Evolutionary conservation across 2,329 filamentous ascomycete species (phyloP).

Genomic region (Fusarium multiceps): DNA sequence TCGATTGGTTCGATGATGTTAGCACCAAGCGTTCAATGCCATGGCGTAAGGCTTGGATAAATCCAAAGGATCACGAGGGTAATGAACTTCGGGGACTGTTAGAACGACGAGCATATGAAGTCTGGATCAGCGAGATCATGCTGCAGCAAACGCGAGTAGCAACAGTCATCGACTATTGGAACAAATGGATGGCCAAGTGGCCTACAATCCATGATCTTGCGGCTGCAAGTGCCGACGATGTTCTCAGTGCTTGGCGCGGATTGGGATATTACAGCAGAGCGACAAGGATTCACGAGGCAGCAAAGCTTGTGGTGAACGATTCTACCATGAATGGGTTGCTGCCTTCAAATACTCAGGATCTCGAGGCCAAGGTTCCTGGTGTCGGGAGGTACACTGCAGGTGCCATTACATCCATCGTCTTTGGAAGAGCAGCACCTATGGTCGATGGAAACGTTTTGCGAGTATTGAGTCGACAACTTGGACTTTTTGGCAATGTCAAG

Average conservation of each 20-base stretch:
- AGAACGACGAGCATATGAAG: constrained; percentile 69
- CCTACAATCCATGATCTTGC: constrained; percentile 68
- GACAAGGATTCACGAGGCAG: constrained; percentile 68
- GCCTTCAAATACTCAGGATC: constrained; percentile 58
- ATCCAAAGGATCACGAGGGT: constrained; percentile 51
- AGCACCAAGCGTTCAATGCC: constrained; percentile 64
- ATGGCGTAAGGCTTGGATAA: constrained; percentile 69
- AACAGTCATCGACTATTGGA: constrained; percentile 72
- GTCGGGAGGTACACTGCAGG: constrained; percentile 73
- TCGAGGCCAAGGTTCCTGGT: constrained; percentile 65
- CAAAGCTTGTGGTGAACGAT: constrained; percentile 61
- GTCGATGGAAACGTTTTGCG: constrained; percentile 73
- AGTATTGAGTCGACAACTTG: constrained; percentile 70
- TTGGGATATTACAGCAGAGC: constrained; percentile 74
- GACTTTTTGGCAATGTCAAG: constrained; percentile 67
- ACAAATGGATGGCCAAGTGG: constrained; percentile 70
- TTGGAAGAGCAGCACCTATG: constrained; percentile 68
- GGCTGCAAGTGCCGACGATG: constrained; percentile 63
- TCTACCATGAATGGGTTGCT: constrained; percentile 58
- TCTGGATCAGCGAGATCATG: constrained; percentile 76
- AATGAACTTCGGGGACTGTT: constrained; percentile 56
- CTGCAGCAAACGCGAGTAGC: constrained; percentile 73
- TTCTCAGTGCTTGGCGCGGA: constrained; percentile 69
- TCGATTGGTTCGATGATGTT: constrained; percentile 64
- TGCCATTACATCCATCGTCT: constrained; percentile 71